Evolutionary conservation across 805 yeast genomes (phyloP).

Genomic region (Candida methanosorbosa): DNA sequence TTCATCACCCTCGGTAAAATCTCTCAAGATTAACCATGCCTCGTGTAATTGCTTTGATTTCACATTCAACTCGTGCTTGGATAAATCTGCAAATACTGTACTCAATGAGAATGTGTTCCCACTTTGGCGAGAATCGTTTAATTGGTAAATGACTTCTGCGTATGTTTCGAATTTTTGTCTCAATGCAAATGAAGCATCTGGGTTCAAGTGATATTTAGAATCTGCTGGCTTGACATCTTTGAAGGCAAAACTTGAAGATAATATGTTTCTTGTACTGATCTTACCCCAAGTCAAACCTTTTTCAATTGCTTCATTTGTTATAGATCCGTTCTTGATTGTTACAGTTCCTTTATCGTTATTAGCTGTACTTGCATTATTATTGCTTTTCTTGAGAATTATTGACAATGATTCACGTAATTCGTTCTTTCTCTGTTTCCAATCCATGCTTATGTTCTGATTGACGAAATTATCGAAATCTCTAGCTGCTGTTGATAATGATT

Average conservation of each 20-base stretch:
- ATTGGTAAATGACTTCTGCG: constrained; percentile 60
- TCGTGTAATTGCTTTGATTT: constrained; percentile 67
- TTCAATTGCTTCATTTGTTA: constrained; percentile 10
- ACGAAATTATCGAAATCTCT: constrained; percentile 77
- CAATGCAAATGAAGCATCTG: constrained; percentile 29
- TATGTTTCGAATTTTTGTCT: constrained; percentile 59
- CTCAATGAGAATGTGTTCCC: constrained; percentile 47
- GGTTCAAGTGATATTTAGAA: constrained; percentile 14
- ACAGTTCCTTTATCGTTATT: constrained; percentile 4
- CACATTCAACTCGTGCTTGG: constrained; percentile 48
- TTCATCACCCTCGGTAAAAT: constrained; percentile 30
- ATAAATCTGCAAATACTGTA: constrained; percentile 50
- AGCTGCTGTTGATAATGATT: constrained; percentile 62
- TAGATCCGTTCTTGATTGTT: background rate
- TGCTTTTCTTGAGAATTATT: constrained; percentile 31
- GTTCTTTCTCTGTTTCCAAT: constrained; percentile 76
- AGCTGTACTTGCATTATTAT: constrained; percentile 10
- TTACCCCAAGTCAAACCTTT: constrained; percentile 21
- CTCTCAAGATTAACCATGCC: constrained; percentile 59
- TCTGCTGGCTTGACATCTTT: constrained; percentile 18
- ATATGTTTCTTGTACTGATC: constrained; percentile 15
- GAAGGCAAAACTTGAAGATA: constrained; percentile 21
- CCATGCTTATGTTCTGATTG: constrained; percentile 61
- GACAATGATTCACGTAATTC: constrained; percentile 71
- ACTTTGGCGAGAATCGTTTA: constrained; percentile 61